These are phyloP conservation scores for Pterocarpus santalinus DNA, from an alignment of 306 rosid genomes.

Conservation along the genomic window DNA sequence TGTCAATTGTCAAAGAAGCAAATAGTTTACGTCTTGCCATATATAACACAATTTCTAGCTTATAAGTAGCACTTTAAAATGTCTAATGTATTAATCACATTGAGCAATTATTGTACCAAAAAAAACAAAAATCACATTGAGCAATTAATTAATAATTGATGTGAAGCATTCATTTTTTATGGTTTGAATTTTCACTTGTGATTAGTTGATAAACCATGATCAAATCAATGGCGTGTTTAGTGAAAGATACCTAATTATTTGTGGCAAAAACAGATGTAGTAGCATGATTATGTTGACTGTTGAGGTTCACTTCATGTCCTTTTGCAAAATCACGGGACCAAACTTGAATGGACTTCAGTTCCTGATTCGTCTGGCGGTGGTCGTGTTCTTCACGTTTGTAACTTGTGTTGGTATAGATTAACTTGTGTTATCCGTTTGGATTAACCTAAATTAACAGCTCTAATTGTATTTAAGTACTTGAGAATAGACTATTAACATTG, in stretches of 20 bases:
- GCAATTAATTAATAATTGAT: background rate
- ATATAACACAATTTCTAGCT: background rate
- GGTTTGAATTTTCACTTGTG: background rate
- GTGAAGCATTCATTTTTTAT: background rate
- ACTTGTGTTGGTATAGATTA: background rate
- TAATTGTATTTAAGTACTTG: background rate
- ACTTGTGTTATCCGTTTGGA: background rate
- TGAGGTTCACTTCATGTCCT: background rate
- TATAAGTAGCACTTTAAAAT: background rate
- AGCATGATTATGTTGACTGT: constrained; percentile 26
- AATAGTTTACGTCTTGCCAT: background rate
- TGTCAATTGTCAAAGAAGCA: background rate
- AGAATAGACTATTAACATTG: background rate
- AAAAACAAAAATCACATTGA: background rate
- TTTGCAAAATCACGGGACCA: constrained; percentile 12
- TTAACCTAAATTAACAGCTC: background rate
- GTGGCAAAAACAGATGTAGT: background rate
- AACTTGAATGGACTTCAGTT: constrained; percentile 15
- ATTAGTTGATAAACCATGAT: background rate
- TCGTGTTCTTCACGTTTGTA: constrained; percentile 38
- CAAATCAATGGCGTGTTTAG: background rate
- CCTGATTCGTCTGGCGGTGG: background rate
- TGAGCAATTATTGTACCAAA: background rate
- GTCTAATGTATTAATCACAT: background rate
- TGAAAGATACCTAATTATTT: background rate